A percentile compares a stretch with the other conserved stretches of the same genome.
phyloP scores from a whole-genome alignment of 768 basidiomycete species.

The Ephemerocybe angulata region DNA sequence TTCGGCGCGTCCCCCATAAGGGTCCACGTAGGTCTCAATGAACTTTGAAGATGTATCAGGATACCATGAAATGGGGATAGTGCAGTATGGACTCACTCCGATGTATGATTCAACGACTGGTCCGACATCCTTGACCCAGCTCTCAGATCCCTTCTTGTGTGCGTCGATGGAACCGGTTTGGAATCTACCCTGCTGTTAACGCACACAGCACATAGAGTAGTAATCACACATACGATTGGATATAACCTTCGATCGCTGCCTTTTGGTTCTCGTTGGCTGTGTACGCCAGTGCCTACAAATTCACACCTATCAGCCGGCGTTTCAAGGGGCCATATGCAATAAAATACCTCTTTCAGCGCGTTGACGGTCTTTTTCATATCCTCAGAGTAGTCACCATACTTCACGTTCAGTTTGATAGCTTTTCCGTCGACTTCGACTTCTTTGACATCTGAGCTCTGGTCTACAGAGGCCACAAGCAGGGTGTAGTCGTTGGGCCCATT shows the following conservation, averaged over 20 bases:
- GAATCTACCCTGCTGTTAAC: conserved; percentile 45
- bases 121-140: conserved; percentile 85
- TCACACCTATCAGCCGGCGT: background rate
- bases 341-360: conserved; percentile 55
- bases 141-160: conserved; percentile 71
- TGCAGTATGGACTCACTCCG: conserved; percentile 42
- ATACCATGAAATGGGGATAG: background rate
- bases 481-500: conserved; percentile 58
- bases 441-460: conserved; percentile 40
- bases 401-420: conserved; percentile 54
- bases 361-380: conserved; percentile 50
- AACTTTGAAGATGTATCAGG: conserved; percentile 31
- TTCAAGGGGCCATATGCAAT: background rate
- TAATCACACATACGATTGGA: conserved; percentile 56
- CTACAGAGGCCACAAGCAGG: conserved; percentile 71
- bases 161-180: conserved; percentile 72
- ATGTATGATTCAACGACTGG: conserved; percentile 88
- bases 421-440: conserved; percentile 40
- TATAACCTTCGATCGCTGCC: conserved; percentile 74
- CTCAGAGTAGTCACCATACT: conserved; percentile 73
- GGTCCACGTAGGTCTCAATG: conserved; percentile 84
- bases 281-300: conserved; percentile 62
- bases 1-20: conserved; percentile 87
- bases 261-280: conserved; percentile 69
- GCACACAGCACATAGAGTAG: background rate